Evolutionary conservation across 176 grass and related monocot genomes (phyloP).

Genomic region (Aegilops speltoides): DNA sequence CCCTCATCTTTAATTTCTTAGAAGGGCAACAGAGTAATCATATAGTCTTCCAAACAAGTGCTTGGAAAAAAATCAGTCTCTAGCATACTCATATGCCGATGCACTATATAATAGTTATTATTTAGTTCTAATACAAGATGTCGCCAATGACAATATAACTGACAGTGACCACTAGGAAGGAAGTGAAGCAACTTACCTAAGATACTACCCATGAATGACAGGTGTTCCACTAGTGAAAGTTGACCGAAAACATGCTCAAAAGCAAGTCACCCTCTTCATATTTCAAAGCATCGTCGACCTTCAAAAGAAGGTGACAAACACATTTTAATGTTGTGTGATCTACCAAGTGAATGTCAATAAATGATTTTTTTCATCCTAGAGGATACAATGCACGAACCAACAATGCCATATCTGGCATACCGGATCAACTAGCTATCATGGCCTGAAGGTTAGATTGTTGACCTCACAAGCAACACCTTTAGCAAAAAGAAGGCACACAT

Average conservation of each 20-base stretch:
- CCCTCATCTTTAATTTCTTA: too few species aligned
- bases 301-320: not conserved
- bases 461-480: not conserved
- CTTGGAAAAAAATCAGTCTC: not conserved
- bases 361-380: not conserved
- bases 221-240: not conserved
- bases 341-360: not conserved
- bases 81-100: not conserved
- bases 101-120: not conserved
- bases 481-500: not conserved
- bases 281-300: not conserved
- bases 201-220: not conserved
- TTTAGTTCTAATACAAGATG: not conserved
- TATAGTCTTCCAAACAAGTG: not conserved
- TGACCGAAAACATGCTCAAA: not conserved
- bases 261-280: not conserved
- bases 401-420: not conserved
- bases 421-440: not conserved
- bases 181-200: not conserved
- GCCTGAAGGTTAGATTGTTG: not conserved
- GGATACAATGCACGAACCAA: not conserved
- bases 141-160: not conserved
- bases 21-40: too few species aligned
- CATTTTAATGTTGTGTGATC: not conserved
- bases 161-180: not conserved